Conservation (phyloP, 495 filamentous ascomycete species). For the Apiosordaria backusii region DNA sequence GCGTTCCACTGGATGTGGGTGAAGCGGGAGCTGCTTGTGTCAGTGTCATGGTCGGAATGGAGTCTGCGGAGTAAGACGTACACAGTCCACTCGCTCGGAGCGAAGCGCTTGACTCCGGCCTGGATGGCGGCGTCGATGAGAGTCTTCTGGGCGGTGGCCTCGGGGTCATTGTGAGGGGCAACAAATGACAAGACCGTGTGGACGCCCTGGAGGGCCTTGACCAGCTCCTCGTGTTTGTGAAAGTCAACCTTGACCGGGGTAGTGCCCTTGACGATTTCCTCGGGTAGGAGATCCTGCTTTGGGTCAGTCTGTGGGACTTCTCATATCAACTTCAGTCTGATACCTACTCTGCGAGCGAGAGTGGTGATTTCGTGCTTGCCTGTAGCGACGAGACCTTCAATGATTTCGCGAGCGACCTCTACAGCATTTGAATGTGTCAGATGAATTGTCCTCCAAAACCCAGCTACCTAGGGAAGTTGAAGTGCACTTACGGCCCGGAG, state of each 20-base stretch:
- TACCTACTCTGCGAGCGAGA: slow-evolving; percentile 37
- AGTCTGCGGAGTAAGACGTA: slow-evolving; percentile 7
- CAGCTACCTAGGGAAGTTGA: no score
- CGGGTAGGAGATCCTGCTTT: slow-evolving; percentile 14
- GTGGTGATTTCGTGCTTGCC: slow-evolving; percentile 52
- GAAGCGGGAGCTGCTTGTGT: slow-evolving; percentile 13
- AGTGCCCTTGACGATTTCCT: slow-evolving; percentile 18
- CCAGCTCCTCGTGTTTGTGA: slow-evolving; percentile 35
- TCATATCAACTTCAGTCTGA: not conserved
- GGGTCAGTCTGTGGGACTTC: not conserved
- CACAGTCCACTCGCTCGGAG: slow-evolving; percentile 46
- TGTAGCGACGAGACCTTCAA: slow-evolving; percentile 49
- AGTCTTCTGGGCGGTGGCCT: slow-evolving; percentile 37
- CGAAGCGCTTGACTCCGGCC: slow-evolving; percentile 54
- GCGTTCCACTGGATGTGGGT: slow-evolving; percentile 48
- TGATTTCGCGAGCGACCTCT: slow-evolving; percentile 54
- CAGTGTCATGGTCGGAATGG: not conserved
- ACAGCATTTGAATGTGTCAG: slow-evolving; percentile 4
- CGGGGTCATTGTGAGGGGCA: slow-evolving; percentile 33
- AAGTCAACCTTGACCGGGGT: slow-evolving; percentile 48
- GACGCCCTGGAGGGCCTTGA: slow-evolving; percentile 41
- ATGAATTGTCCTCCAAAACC: no score
- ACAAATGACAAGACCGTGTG: slow-evolving; percentile 58
- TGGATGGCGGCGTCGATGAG: slow-evolving; percentile 52
- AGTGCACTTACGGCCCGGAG: slow-evolving; percentile 44